Percentiles rank a stretch among this genome's conserved stretches.
These are phyloP conservation scores for Skeletonema menzelii DNA, from an alignment of 108 stramenopile species.

Conservation along the genomic window DNA sequence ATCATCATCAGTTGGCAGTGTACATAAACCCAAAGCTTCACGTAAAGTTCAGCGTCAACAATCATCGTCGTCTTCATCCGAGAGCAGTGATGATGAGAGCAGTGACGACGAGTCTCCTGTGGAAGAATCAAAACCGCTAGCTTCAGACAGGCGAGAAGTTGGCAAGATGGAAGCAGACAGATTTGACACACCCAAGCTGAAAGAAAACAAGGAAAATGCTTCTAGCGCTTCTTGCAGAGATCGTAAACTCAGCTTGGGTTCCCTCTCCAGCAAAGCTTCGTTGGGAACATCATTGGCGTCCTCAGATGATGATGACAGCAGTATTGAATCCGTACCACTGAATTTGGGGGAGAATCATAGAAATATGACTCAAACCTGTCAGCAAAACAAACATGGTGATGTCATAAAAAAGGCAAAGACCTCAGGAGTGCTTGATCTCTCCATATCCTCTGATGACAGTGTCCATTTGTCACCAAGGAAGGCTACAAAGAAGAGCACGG, in stretches of 20 bases:
- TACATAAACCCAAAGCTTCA: background rate
- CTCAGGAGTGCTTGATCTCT: background rate
- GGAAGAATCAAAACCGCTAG: background rate
- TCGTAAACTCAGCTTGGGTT: background rate
- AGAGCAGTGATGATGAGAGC: background rate
- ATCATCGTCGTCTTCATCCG: background rate
- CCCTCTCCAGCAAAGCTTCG: background rate
- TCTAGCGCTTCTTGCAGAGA: background rate
- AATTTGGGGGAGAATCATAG: background rate
- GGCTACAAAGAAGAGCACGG: conserved; percentile 2
- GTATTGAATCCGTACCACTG: background rate
- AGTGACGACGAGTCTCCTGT: background rate
- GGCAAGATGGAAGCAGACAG: too few species aligned
- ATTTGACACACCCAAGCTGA: background rate
- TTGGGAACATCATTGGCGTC: background rate
- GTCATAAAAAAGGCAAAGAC: background rate
- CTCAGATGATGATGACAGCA: background rate
- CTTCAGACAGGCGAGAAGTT: too few species aligned
- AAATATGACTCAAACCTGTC: background rate
- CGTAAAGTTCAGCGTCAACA: too few species aligned
- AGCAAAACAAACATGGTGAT: background rate
- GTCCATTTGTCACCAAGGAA: conserved; percentile 3
- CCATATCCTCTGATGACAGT: conserved; percentile 4
- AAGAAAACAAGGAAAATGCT: background rate
- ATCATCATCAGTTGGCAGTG: background rate